Base-by-base conservation (phyloP, 1,284 basidiomycete species). In the Cutaneotrichosporon dermatis region DNA sequence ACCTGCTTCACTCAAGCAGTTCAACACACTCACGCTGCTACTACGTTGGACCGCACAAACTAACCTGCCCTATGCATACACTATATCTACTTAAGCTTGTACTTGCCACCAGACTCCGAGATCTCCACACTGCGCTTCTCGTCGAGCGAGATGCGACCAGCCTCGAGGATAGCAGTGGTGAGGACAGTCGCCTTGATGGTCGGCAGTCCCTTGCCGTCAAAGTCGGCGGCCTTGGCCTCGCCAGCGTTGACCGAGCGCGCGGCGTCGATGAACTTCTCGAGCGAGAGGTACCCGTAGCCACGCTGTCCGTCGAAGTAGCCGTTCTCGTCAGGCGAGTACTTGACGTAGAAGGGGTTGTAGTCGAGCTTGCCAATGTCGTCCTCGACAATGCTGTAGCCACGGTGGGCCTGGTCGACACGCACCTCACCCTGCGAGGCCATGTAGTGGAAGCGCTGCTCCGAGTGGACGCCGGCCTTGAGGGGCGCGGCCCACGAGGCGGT, bases 381-480 rank as follows among this genome's bases (percentile, higher is more conserved):
- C 73, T 94, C 92, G 52, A 86, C 81, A 45, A 92, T 84, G 72
- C 89, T 89, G 81, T 95, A 95, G 6, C 92, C 92, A 70, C 92
- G 86, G 74, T 92, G 89, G 34, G 92, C 91, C 78, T 95, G 92
- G 82, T 95, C 90, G 68, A 95, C 88, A 54, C 83, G 85, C 71
- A 94, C 89, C 69, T 95, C 92, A 37, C 92, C 92, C 83, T 90
- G 92, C 79, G 89, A 87, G 43, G 84, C 91, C 89, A 93, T 91
- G 79, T 93, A 93, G 78, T 93, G 92, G 88, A 90, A 95, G 71
- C 90, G 85, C 75, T 96, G 92, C 57, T 89, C 88, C 9, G 88
- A 88, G 76, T 95, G 92, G 0, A 82, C 80, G 48, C 81, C 81
- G 8, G 79, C 78, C 51, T 79, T 80, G 51, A 79, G 68, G 0